Base-by-base conservation (phyloP, 768 basidiomycete genomes). In the Collybiopsis luxurians region DNA sequence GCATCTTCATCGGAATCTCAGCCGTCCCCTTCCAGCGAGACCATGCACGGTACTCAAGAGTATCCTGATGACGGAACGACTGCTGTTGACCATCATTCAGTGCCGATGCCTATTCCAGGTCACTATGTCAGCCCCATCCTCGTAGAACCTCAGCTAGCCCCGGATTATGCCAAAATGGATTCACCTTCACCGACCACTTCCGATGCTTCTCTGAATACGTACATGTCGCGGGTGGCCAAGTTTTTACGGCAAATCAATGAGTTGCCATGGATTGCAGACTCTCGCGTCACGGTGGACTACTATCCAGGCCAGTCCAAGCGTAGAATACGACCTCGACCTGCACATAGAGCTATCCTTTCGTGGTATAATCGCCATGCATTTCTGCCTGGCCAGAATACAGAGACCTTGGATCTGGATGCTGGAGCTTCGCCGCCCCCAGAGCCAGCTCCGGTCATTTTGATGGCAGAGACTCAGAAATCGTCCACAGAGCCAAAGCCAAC, bases 81-180 rank as follows among this genome's bases (percentile, higher is more conserved):
- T 3, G 54, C 59, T 39, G 59, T 64, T 19, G 55, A 62, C 47
- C 61, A 64, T 57, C 60, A 57, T 24, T 21, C 53, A 38, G n/a
- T 40, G 28, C 52, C 21, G 27, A 54, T 44, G 53, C 23, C n/a
- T 13, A 23, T 58, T 45, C 47, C 56, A 38, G 64, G 62, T 36
- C 64, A 69, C 24, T 62, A 61, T 11, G 59, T 49, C 10, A 74
- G 71, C n/a, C 78, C 77, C 0, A 59, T 76, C 28, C 67, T 73
- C 38, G 73, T 73, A 4, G 73, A 78, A 39, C 78, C 76, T 3
- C 70, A 68, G 17, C 75, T 69, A 12, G 76, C 72, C 3, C 67
- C 78, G 0, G 79, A 80, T 58, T 81, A 80, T 60, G 77, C 72
- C 26, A 79, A 79, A 59, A 80, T 82, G 79, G 70, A 73, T 5